These are phyloP conservation scores for Colletotrichum camelliae DNA, from an alignment of 2,329 filamentous ascomycete genomes.

Conservation along the genomic window DNA sequence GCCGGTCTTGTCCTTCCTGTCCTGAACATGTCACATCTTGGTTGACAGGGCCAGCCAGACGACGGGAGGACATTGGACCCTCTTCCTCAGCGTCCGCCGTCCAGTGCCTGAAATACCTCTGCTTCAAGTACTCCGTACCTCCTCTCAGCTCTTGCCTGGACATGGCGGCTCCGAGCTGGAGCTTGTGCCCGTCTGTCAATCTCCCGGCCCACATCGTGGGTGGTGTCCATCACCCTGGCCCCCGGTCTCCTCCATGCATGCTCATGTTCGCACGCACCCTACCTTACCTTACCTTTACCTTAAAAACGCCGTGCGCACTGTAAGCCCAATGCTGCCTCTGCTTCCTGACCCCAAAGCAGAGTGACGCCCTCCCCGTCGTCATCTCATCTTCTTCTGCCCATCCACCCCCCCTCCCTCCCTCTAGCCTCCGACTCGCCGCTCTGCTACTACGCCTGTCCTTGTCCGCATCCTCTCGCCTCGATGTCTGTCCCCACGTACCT, in stretches of 20 bases:
- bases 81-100: background rate
- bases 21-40: background rate
- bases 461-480: background rate
- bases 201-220: slow-evolving; percentile 10
- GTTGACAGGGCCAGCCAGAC: background rate
- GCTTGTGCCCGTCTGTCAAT: slow-evolving; percentile 7
- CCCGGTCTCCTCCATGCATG: background rate
- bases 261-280: slow-evolving; percentile 10
- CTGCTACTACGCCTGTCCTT: background rate
- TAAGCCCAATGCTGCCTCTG: background rate
- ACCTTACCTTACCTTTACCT: background rate
- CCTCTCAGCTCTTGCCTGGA: background rate
- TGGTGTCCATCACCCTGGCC: background rate
- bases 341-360: background rate
- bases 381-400: background rate
- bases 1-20: background rate
- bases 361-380: background rate
- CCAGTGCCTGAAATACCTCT: background rate
- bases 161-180: background rate
- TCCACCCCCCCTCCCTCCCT: background rate
- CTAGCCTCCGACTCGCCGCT: background rate
- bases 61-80: background rate
- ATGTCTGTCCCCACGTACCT: background rate
- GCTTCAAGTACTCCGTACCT: background rate
- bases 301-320: background rate